phyloP scores from a whole-genome alignment of 2,329 filamentous ascomycete genomes.

The Neoscytalidium dimidiatum region DNA sequence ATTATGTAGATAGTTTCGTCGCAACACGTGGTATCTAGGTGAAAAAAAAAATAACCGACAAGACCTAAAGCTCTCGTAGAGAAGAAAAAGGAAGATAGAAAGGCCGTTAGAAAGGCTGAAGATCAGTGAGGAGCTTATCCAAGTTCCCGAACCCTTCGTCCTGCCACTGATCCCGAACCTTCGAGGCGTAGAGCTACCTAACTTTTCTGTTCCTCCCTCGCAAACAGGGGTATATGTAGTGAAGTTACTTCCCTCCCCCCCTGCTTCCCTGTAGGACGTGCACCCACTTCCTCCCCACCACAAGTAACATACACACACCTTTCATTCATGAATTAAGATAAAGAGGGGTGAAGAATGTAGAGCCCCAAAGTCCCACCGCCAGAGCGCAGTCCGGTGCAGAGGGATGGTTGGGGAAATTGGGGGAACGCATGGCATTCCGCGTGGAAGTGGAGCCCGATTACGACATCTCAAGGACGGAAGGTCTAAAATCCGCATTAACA shows the following conservation, averaged over 20 bases:
- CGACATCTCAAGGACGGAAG: constrained; percentile 12
- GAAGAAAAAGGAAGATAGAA: background rate
- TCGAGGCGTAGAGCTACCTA: too few relatives aligned
- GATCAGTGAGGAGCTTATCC: background rate
- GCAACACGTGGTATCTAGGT: background rate
- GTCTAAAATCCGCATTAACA: background rate
- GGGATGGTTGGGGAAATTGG: too few relatives aligned
- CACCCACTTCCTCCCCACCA: background rate
- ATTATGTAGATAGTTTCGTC: background rate
- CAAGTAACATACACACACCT: background rate
- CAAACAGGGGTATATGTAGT: background rate
- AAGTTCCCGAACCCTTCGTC: too few relatives aligned
- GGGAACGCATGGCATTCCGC: too few relatives aligned
- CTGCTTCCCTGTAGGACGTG: too few relatives aligned
- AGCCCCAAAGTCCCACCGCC: background rate
- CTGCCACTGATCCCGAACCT: too few relatives aligned
- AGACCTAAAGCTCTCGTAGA: too few relatives aligned
- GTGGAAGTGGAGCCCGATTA: background rate
- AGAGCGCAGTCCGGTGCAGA: too few relatives aligned
- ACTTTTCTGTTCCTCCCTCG: too few relatives aligned
- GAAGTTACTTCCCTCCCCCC: background rate
- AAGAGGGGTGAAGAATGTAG: background rate
- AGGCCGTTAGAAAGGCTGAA: background rate
- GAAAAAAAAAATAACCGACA: background rate
- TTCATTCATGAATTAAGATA: background rate